Conservation (phyloP, 768 basidiomycete genomes). For the Lactarius vividus region DNA sequence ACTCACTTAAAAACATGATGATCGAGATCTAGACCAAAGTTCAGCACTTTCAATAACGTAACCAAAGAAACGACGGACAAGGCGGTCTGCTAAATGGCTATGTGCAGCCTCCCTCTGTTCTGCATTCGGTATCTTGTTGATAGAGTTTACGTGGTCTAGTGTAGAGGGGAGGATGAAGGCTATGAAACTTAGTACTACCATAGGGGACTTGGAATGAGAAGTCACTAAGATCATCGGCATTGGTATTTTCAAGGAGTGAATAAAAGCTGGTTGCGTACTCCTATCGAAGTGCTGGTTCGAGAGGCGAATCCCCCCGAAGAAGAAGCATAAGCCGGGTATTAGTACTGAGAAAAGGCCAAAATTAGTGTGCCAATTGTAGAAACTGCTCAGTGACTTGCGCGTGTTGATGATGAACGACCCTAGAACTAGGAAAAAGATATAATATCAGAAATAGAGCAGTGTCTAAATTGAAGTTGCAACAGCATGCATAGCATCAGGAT, state of each 20-base stretch:
- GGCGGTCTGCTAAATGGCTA: neutral
- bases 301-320: neutral
- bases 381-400: neutral
- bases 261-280: neutral
- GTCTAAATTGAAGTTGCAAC: too few species aligned
- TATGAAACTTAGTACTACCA: neutral
- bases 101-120: neutral
- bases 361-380: neutral
- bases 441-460: neutral
- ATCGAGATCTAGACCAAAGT: neutral
- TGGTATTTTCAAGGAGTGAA: neutral
- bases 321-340: neutral
- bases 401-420: neutral
- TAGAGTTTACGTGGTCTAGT: neutral
- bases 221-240: neutral
- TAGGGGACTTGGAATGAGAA: neutral
- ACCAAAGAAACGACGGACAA: neutral
- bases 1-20: neutral
- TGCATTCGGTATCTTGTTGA: neutral
- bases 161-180: neutral
- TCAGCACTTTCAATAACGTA: neutral
- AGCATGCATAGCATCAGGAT: too few species aligned
- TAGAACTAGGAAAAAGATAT: neutral
- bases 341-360: neutral
- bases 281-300: neutral